Base-by-base conservation (phyloP, 176 grass and related monocot genomes). In the Rhipidocladum racemiflorum region DNA sequence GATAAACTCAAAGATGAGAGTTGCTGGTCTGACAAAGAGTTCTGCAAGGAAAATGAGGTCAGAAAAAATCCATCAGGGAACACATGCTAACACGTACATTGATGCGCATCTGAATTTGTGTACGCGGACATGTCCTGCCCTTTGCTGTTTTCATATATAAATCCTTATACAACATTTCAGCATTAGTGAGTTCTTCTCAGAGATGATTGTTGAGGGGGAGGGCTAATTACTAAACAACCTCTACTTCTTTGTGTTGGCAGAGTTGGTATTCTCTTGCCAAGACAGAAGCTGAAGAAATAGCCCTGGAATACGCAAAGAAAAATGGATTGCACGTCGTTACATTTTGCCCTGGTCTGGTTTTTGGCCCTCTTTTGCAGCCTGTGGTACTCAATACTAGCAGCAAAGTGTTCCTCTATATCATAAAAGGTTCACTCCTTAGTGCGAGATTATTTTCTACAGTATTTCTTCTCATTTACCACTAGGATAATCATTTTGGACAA, bases 221-320 rank as follows among this genome's bases (percentile, higher is more conserved):
- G 4, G 35, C 57, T 73, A 39, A 74, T n/a, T 62, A 6, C 32
- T 62, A 6, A 12, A 39, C 8, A 8, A 65, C 25, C 27, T 65
- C 23, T 62, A 20, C 46, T 70, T 44, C 5, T 7, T 45, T 64
- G 38, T 65, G 54, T 21, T 85, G 25, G 3, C 55, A 92, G 84
- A 51, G 39, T 18, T 90, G 87, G 87, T 90, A 92, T 59, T 68
- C 1, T 50, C 51, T 82, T 35, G 77, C 87, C 16, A 90, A 92
- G 45, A 90, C 66, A 1, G 54, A 85, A 60, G 67, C 87, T 49
- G 87, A 92, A 76, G 76, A 81, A 20, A 86, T 65, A 34, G 84
- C 85, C 24, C 59, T 89, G 44, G 81, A 89, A 9, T 85, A 81
- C 3, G 68, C 18, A 2, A 9, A 81, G 64, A 76, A 72, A 50